phyloP scores from a whole-genome alignment of 805 yeast species.

The Candida methanosorbosa region DNA sequence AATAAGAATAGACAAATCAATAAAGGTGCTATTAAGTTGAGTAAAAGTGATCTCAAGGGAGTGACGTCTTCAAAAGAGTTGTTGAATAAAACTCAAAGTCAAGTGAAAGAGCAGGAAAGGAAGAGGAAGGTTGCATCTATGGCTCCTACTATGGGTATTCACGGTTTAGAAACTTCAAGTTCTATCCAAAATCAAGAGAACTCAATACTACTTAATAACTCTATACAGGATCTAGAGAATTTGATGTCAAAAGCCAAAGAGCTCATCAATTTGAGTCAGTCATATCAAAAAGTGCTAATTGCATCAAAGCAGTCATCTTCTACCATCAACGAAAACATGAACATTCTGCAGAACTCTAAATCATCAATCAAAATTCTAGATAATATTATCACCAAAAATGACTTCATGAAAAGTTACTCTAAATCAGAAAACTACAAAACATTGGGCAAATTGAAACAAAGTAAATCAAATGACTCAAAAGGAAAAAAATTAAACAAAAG shows the following conservation, averaged over 20 bases:
- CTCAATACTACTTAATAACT: conserved; percentile 52
- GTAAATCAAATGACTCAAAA: neutral
- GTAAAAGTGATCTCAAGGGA: neutral
- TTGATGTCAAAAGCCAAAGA: conserved; percentile 75
- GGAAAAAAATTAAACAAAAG: conserved; percentile 3
- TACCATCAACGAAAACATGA: conserved; percentile 14
- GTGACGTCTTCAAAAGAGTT: conserved; percentile 2
- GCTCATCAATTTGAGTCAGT: conserved; percentile 46
- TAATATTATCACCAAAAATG: conserved; percentile 19
- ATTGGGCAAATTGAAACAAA: conserved; percentile 11
- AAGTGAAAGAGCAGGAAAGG: neutral
- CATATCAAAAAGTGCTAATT: conserved; percentile 25
- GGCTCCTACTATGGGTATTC: conserved; percentile 47
- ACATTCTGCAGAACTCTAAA: conserved; percentile 20
- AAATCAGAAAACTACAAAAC: conserved; percentile 13
- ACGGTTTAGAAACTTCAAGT: conserved; percentile 53
- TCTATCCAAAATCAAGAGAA: conserved; percentile 48
- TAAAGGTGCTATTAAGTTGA: conserved; percentile 24
- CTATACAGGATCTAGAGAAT: conserved; percentile 69
- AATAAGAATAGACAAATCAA: conserved; percentile 20
- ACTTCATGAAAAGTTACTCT: conserved; percentile 14
- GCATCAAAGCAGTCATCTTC: conserved; percentile 1
- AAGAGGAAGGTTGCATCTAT: neutral
- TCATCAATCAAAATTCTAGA: conserved; percentile 18
- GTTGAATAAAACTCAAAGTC: neutral